Conservation (phyloP, 176 grass and related monocot species). For the Leersia perrieri region DNA sequence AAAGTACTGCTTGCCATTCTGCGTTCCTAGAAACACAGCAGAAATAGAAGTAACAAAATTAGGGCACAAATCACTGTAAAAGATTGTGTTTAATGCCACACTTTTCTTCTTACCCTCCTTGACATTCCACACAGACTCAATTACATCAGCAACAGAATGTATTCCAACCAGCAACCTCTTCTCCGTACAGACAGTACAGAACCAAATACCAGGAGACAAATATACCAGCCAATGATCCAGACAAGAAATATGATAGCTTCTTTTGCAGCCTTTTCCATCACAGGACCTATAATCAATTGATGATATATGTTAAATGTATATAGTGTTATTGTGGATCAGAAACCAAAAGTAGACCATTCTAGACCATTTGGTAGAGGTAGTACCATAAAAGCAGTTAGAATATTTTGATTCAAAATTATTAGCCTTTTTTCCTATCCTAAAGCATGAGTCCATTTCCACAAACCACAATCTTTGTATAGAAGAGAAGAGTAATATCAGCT, state of each 20-base stretch:
- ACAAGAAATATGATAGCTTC: slow-evolving; percentile 71
- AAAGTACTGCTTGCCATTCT: slow-evolving; percentile 62
- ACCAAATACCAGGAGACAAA: slow-evolving; percentile 55
- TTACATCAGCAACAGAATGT: slow-evolving; percentile 54
- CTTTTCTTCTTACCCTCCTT: slow-evolving; percentile 65
- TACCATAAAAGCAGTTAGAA: too few relatives aligned
- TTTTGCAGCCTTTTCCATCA: slow-evolving; percentile 72
- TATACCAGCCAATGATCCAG: slow-evolving; percentile 56
- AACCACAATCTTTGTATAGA: too few relatives aligned
- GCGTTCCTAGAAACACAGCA: slow-evolving; percentile 39
- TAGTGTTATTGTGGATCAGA: slow-evolving; percentile 41
- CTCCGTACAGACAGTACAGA: slow-evolving; percentile 62
- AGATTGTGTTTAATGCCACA: neutral
- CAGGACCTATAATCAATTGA: slow-evolving; percentile 53
- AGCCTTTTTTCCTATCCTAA: too few relatives aligned
- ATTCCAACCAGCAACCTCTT: slow-evolving; percentile 68
- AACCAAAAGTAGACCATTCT: slow-evolving; percentile 38
- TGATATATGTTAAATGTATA: slow-evolving; percentile 3
- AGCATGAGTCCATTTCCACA: too few relatives aligned
- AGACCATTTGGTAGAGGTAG: too few relatives aligned
- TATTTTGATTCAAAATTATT: too few relatives aligned
- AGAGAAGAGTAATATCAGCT: neutral
- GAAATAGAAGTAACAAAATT: slow-evolving; percentile 19
- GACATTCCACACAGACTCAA: slow-evolving; percentile 78
- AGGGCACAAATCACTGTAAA: neutral